A percentile compares a stretch with the other conserved stretches of the same genome.
phyloP scores from a whole-genome alignment of 2,329 filamentous ascomycete species.

The Arthrobotrys megalospora region DNA sequence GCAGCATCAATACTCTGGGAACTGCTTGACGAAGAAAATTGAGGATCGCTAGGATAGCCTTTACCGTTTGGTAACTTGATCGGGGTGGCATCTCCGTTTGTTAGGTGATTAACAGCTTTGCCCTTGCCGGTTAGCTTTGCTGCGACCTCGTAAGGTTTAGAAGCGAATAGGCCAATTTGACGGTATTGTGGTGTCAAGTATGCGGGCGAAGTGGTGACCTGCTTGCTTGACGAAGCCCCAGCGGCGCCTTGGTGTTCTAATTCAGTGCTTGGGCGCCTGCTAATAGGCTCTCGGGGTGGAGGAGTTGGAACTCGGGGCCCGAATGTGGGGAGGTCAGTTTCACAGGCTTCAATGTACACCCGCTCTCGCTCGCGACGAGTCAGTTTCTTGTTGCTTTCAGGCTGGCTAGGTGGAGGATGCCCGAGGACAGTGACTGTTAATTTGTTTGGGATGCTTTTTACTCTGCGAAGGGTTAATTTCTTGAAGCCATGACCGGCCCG shows the following conservation, averaged over 20 bases:
- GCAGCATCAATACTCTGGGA: neutral
- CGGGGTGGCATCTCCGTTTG: neutral
- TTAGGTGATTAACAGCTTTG: neutral
- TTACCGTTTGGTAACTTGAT: neutral
- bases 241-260: neutral
- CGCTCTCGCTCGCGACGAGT: conserved; percentile 33
- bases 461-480: conserved; percentile 38
- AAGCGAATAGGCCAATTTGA: conserved; percentile 18
- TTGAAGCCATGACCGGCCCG: conserved; percentile 30
- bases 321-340: conserved; percentile 19
- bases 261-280: conserved; percentile 8
- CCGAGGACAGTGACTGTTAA: conserved; percentile 37
- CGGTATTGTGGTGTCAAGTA: neutral
- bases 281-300: conserved; percentile 31
- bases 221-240: neutral
- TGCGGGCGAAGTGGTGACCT: neutral
- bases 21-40: conserved; percentile 13
- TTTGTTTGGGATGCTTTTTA: conserved; percentile 46
- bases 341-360: conserved; percentile 43
- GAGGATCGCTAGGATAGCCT: neutral
- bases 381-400: conserved; percentile 12
- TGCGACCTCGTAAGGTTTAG: conserved; percentile 1
- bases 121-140: conserved; percentile 9
- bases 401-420: neutral
- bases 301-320: conserved; percentile 47